Evolutionary conservation across 2,329 filamentous ascomycete species (phyloP), one percentile per base, ranked within the genome.

Genomic region (Arthroderma sp.): DNA sequence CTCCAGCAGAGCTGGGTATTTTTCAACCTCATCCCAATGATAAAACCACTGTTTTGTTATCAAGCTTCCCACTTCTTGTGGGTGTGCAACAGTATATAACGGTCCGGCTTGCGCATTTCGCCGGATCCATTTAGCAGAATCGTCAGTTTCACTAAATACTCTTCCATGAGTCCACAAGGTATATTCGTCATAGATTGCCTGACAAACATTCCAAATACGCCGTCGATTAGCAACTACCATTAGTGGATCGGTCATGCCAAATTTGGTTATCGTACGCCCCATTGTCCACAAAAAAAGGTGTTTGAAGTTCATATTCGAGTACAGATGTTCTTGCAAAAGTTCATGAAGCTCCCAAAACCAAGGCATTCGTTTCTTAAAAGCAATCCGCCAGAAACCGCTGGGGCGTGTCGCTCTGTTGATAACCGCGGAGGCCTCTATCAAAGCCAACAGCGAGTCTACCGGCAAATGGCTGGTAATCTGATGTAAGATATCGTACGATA

Each of bases 211-310:
- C 58, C 59, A 62, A 8, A 62, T 59, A 28, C 59, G 54, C 8
- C 57, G 49, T 6, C 59, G 55, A 44, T 62, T 62, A 15, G 59
- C 59, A 41, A 62, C 47, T 4, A 50, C 51, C 52, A 60, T 53
- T 5, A 58, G 53, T 1, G 53, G 50, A 1, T 53, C 54, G n/a
- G 40, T 43, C 45, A 57, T 50, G 4, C 53, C 54, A 6, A 47
- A 41, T 3, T 40, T 43, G 9, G 54, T 47, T 5, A 28, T 47
- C 1, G 57, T 56, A 2, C 44, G 11, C 29, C 33, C 38, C 30
- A 55, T 41, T 6, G 57, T 30, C 53, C 57, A 60, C 7, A 58
- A 43, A 43, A 43, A 43, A 9, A 46, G 27, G 15, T 27, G 31
- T 28, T 38, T 46, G 38, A 37, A 43, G 40, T 46, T 38, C 3